Base-by-base conservation (phyloP, 495 filamentous ascomycete genomes). In the Astrothelium subdiscretum region DNA sequence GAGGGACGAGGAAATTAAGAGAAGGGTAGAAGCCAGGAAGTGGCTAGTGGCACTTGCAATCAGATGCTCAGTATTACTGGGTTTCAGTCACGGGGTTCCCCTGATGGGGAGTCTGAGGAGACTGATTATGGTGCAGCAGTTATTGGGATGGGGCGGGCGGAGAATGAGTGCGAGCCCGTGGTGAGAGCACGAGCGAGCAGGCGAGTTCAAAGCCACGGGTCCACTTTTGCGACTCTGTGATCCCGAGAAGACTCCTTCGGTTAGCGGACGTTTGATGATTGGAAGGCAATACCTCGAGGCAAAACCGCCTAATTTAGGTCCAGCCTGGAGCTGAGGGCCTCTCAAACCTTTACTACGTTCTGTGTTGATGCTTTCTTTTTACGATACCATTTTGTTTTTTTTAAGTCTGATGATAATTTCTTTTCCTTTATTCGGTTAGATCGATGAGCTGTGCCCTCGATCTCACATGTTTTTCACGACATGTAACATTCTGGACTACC, bases 1-100 rank as follows among this genome's bases (percentile, higher is more conserved):
- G 35, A 59, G 42, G 13, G 69, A 67, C 13, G 63, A 68, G 35
- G 64, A 66, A 52, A 5, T 54, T 2, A 12, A 24, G 48, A 20
- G 48, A 15, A 12, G 48, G 8, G 48, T 24, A 24, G 43, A 62
- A 8, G 64, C 44, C 38, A 22, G 67, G 59, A 71, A 70, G 59
- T 74, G 67, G 65, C 52, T 72, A 22, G 31, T 66, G 6, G 70
- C 72, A 29, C 62, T 71, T 11, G 64, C 64, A 20, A 64, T 72
- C 15, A 43, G 70, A 5, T 69, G 69, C 43, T 59, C 57, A 12
- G 69, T 72, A 57, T n/a, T 67, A 58, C 58, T 74, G 54, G 69
- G 69, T 27, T 74, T 72, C 48, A 54, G 48, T 54, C 48, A 54
- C 24, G 48, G 48, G 10, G 48, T 54, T 20, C 48, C 48, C 5